Evolutionary conservation across 306 rosid genomes (phyloP).

Genomic region (Fragaria iinumae): DNA sequence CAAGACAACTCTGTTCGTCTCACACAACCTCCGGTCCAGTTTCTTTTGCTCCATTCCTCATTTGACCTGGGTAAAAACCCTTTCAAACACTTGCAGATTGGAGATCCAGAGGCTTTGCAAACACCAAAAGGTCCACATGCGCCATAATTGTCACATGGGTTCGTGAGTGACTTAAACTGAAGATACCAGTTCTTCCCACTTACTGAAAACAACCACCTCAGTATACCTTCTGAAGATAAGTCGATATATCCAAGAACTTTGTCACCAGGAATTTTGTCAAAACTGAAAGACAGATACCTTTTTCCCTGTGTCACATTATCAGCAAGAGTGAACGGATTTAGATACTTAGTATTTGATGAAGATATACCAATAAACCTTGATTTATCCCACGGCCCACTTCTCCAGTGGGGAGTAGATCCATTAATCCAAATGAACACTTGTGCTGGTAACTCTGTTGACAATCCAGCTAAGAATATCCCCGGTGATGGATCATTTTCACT

Average conservation of each 20-base stretch:
- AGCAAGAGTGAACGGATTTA: too few relatives aligned
- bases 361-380: neutral
- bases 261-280: neutral
- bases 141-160: neutral
- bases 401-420: conserved; percentile 3
- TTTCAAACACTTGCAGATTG: neutral
- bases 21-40: neutral
- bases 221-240: neutral
- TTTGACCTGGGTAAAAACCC: neutral
- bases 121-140: neutral
- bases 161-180: neutral
- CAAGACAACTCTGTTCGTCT: neutral
- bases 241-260: neutral
- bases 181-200: neutral
- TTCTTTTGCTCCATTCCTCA: neutral
- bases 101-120: neutral
- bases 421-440: neutral
- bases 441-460: neutral
- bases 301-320: neutral
- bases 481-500: neutral
- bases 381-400: neutral
- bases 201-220: neutral
- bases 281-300: neutral
- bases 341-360: too few relatives aligned
- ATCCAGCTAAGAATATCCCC: neutral